Evolutionary conservation across 1,139 yeast species (phyloP).

Genomic region (Hansenula lynferdii): DNA sequence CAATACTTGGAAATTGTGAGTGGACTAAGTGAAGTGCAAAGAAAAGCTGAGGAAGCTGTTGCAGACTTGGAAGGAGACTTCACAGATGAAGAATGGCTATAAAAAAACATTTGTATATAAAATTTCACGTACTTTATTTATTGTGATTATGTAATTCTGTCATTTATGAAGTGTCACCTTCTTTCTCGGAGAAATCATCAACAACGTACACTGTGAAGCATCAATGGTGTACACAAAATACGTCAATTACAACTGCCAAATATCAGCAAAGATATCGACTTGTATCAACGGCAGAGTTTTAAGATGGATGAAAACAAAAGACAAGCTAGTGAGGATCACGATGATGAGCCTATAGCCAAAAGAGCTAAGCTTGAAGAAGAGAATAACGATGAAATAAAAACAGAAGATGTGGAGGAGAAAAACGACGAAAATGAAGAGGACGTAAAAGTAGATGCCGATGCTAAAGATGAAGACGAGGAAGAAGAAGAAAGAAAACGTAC

Average conservation of each 20-base stretch:
- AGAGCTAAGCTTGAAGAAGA: constrained; percentile 23
- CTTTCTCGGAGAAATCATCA: not conserved
- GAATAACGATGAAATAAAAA: constrained; percentile 15
- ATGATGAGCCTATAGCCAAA: constrained; percentile 35
- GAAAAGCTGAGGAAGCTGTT: constrained; percentile 63
- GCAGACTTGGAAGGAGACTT: constrained; percentile 35
- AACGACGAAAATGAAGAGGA: constrained; percentile 24
- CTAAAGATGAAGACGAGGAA: constrained; percentile 20
- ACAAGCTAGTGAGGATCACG: constrained; percentile 24
- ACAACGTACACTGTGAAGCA: not conserved
- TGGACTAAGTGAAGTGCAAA: constrained; percentile 71
- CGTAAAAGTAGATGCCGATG: constrained; percentile 19
- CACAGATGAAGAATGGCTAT: constrained; percentile 26
- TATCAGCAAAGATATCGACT: not conserved
- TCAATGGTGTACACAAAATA: not conserved
- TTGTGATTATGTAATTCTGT: not conserved
- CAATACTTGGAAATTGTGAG: constrained; percentile 68
- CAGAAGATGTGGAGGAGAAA: constrained; percentile 17
- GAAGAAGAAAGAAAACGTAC: constrained; percentile 40
- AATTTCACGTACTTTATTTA: not conserved
- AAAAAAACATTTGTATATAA: too few species aligned
- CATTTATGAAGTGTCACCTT: too few species aligned
- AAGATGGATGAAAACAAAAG: constrained; percentile 16
- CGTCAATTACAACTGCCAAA: too few species aligned
- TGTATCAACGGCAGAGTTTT: too few species aligned